phyloP scores from a whole-genome alignment of 2,329 filamentous ascomycete species.

The Diaporthe destruens region DNA sequence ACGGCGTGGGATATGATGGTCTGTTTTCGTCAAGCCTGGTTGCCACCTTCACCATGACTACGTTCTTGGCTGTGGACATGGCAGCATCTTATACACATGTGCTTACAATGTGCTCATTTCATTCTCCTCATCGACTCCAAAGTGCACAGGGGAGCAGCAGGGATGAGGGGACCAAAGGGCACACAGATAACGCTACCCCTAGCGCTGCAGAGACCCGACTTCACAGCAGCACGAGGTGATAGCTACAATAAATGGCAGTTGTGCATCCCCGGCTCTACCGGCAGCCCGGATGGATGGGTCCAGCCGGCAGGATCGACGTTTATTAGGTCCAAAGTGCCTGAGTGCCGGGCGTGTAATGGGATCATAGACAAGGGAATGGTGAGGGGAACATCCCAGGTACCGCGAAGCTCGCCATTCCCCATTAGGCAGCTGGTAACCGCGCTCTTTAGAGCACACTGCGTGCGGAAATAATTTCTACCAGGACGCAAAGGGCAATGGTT shows the following conservation, averaged over 20 bases:
- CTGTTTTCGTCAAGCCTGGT: not conserved
- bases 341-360: constrained; percentile 21
- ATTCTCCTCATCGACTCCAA: not conserved
- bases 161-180: not conserved
- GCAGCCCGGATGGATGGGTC: constrained; percentile 14
- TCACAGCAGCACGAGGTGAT: not conserved
- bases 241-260: not conserved
- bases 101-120: not conserved
- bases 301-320: constrained; percentile 4
- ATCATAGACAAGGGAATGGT: constrained; percentile 27
- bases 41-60: not conserved
- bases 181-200: constrained; percentile 22
- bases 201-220: not conserved
- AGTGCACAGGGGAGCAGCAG: not conserved
- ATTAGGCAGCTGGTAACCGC: constrained; percentile 19
- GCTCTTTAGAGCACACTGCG: not conserved
- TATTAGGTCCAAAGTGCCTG: not conserved
- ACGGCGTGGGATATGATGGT: no score
- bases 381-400: constrained; percentile 17
- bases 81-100: not conserved
- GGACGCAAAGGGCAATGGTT: constrained; percentile 22
- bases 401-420: not conserved
- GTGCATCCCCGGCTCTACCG: not conserved
- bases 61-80: not conserved
- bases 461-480: not conserved